These are phyloP conservation scores for Physcia stellaris DNA, from an alignment of 495 filamentous ascomycete genomes.

Conservation along the genomic window DNA sequence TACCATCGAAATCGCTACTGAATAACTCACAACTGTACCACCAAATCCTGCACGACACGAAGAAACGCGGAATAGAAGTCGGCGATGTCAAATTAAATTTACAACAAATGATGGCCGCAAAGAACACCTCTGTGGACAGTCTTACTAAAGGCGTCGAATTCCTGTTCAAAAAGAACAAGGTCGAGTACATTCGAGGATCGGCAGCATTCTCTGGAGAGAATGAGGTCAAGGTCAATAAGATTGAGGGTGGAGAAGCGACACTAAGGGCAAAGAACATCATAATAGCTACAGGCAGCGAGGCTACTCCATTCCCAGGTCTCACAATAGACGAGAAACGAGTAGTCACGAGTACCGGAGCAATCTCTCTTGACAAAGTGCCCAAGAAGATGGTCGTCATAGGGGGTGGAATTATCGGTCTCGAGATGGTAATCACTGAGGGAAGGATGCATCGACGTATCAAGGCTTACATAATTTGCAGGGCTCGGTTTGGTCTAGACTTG, in stretches of 20 bases:
- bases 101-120: constrained; percentile 91
- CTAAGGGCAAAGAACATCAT: constrained; percentile 90
- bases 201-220: constrained; percentile 78
- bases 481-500: constrained; percentile 91
- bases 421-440: constrained; percentile 82
- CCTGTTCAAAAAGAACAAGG: constrained; percentile 96
- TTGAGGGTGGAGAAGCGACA: constrained; percentile 79
- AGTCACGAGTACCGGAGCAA: constrained; percentile 88
- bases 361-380: constrained; percentile 76
- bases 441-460: no score
- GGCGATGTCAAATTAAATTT: constrained; percentile 95
- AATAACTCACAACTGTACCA: constrained; percentile 99
- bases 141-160: constrained; percentile 97
- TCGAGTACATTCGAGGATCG: constrained; percentile 90
- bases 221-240: constrained; percentile 78
- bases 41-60: constrained; percentile 91
- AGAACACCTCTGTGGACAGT: constrained; percentile 77
- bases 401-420: constrained; percentile 95
- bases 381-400: constrained; percentile 98
- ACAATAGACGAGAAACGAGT: constrained; percentile 96
- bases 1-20: constrained; percentile 96
- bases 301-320: constrained; percentile 90
- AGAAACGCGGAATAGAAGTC: constrained; percentile 93
- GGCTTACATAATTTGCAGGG: constrained; percentile 35
- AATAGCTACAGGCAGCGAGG: constrained; percentile 88